Conservation (phyloP, 164 flowering plant genomes). For the Platanus orientalis region DNA sequence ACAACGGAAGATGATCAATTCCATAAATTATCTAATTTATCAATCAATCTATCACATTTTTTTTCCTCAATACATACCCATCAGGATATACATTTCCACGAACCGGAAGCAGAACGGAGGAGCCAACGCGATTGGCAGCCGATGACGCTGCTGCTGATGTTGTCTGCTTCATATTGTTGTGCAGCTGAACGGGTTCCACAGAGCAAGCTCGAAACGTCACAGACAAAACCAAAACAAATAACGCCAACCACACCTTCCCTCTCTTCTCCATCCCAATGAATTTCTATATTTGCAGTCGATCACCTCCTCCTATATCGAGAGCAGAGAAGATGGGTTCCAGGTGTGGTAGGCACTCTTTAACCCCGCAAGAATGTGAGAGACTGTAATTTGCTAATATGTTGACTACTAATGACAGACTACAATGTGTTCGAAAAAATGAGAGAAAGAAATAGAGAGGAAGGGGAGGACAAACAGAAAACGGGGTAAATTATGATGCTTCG, state of each 20-base stretch:
- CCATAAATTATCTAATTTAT: not conserved
- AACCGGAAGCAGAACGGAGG: conserved; percentile 36
- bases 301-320: too few relatives aligned
- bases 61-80: conserved; percentile 32
- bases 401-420: too few relatives aligned
- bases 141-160: not conserved
- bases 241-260: not conserved
- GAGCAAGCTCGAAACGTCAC: not conserved
- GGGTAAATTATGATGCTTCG: too few relatives aligned
- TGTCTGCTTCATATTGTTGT: not conserved
- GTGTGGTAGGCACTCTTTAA: too few relatives aligned
- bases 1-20: not conserved
- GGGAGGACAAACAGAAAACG: too few relatives aligned
- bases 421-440: too few relatives aligned
- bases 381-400: too few relatives aligned
- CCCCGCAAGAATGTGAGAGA: too few relatives aligned
- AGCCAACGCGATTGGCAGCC: not conserved
- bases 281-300: too few relatives aligned
- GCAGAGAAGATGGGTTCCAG: too few relatives aligned
- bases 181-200: not conserved
- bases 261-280: not conserved
- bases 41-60: not conserved
- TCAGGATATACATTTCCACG: conserved; percentile 62
- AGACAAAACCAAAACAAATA: not conserved
- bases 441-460: too few relatives aligned